Evolutionary conservation across 768 basidiomycete species (phyloP), one percentile per base, ranked within the genome.

Genomic region (Dioszegia hungarica): DNA sequence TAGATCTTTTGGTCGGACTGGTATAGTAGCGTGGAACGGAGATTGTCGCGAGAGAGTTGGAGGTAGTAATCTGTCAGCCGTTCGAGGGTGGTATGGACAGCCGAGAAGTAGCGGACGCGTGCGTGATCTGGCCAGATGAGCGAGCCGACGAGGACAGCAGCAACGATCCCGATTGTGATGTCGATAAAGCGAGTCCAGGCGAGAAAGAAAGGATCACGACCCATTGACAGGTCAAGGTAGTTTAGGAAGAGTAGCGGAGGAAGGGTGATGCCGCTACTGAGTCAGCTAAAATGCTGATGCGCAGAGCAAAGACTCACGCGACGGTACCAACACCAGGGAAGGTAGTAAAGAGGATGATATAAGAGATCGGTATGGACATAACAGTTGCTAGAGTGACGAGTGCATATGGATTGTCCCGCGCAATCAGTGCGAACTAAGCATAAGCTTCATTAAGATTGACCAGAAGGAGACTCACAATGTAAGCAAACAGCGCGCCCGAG

Each of bases 111-210:
- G 37, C 67, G 61, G 25, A 72, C 67, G 54, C 75, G 50, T 45
- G 74, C 69, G 56, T 75, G 71, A 39, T 65, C 60, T 0, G 77
- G 77, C 62, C 72, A 77, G n/a, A 77, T 54, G 39, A 71, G 56
- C 4, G 62, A 60, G 17, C 72, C 73, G 8, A 76, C 65, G 2
- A 77, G 38, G 19, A 76, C 70, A 14, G 76, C 76, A 19, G 52
- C 76, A 31, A 66, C 64, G 25, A 76, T 77, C 6, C 76, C 75
- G 20, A 73, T 67, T 14, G 61, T 52, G 28, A 76, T 71, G 29
- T 74, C 69, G 10, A 63, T 59, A 33, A 72, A 74, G 14, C 75
- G 62, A 24, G 54, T 62, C 57, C 68, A 68, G 4, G 77, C 75
- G 11, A 76, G 54, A 5, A 61, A 57, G 52, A 73, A 64, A 47